A percentile compares a stretch with the other conserved stretches of the same genome.
Conservation (phyloP, 805 yeast genomes). For the Soucietia sequanensis region DNA sequence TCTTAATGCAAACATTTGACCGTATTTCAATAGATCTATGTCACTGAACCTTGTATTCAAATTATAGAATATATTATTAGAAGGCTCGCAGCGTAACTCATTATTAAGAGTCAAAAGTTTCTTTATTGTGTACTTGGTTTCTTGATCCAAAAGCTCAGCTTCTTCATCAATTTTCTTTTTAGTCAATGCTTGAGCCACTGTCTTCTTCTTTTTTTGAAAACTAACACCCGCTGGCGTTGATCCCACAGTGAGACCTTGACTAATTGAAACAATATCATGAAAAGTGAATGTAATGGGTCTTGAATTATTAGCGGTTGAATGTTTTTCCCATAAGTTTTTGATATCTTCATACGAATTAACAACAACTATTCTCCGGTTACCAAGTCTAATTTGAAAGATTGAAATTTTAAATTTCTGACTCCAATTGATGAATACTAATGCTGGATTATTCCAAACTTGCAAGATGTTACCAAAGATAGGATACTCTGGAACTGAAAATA, state of each 20-base stretch:
- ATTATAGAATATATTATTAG: slow-evolving; percentile 13
- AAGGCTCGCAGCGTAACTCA: slow-evolving; percentile 17
- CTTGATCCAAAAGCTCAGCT: slow-evolving; percentile 35
- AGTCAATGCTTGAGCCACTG: slow-evolving; percentile 45
- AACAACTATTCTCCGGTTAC: slow-evolving; percentile 54
- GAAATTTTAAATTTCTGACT: slow-evolving; percentile 33
- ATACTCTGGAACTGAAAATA: slow-evolving; percentile 43
- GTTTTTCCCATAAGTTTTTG: slow-evolving; percentile 48
- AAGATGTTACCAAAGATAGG: slow-evolving; percentile 55
- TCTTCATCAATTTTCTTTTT: slow-evolving; percentile 30
- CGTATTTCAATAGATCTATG: slow-evolving; percentile 35
- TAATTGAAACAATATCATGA: slow-evolving; percentile 56
- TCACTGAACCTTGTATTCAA: slow-evolving; percentile 21
- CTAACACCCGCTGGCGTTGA: slow-evolving; percentile 58
- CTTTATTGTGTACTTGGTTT: slow-evolving; percentile 26
- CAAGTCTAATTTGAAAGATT: slow-evolving; percentile 65
- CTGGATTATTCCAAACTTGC: slow-evolving; percentile 48
- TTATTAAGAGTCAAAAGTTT: slow-evolving; percentile 8
- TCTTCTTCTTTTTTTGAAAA: slow-evolving; percentile 47
- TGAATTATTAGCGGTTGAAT: slow-evolving; percentile 55
- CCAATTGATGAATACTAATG: slow-evolving; percentile 48
- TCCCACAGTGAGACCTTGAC: slow-evolving; percentile 62
- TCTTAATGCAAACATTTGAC: slow-evolving; percentile 52
- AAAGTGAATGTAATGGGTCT: slow-evolving; percentile 68
- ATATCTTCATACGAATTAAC: slow-evolving; percentile 65